Conservation (phyloP, 2,329 filamentous ascomycete genomes). For the Colletotrichum orchidophilum region DNA sequence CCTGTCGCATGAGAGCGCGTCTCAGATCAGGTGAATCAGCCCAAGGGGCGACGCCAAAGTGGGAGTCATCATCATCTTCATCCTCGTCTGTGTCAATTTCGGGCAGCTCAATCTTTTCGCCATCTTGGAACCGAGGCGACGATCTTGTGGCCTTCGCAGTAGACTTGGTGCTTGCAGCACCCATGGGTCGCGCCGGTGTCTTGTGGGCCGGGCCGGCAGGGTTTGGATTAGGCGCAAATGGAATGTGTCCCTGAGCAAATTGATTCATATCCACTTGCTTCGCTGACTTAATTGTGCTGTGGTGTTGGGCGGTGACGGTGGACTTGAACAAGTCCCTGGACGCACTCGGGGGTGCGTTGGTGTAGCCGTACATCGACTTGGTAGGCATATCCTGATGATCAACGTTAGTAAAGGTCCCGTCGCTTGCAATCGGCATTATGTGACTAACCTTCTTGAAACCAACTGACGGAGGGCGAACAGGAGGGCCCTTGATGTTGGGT, state of each 20-base stretch:
- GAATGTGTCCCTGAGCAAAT: constrained; percentile 87
- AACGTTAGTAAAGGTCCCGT: constrained; percentile 1
- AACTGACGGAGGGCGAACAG: constrained; percentile 79
- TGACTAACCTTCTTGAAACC: constrained; percentile 71
- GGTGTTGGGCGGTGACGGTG: constrained; percentile 73
- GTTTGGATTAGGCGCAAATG: constrained; percentile 79
- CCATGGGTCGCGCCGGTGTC: constrained; percentile 70
- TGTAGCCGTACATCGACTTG: constrained; percentile 72
- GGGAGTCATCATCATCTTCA: constrained; percentile 66
- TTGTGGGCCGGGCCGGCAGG: constrained; percentile 68
- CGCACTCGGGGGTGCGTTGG: constrained; percentile 63
- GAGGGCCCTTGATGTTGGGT: constrained; percentile 77
- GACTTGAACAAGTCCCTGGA: constrained; percentile 71
- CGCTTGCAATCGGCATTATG: background rate
- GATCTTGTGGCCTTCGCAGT: constrained; percentile 69
- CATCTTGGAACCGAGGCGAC: constrained; percentile 87
- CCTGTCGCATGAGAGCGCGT: constrained; percentile 79
- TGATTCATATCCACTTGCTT: constrained; percentile 88
- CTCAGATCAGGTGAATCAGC: constrained; percentile 87
- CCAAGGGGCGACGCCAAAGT: constrained; percentile 76
- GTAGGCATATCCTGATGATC: constrained; percentile 63
- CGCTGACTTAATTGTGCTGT: constrained; percentile 67
- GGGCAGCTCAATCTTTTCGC: constrained; percentile 89
- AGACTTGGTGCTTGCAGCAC: constrained; percentile 59
- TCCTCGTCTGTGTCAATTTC: constrained; percentile 96